These are phyloP conservation scores for Rhododendron ferrugineum DNA, from an alignment of 148 eudicot species.

Conservation along the genomic window DNA sequence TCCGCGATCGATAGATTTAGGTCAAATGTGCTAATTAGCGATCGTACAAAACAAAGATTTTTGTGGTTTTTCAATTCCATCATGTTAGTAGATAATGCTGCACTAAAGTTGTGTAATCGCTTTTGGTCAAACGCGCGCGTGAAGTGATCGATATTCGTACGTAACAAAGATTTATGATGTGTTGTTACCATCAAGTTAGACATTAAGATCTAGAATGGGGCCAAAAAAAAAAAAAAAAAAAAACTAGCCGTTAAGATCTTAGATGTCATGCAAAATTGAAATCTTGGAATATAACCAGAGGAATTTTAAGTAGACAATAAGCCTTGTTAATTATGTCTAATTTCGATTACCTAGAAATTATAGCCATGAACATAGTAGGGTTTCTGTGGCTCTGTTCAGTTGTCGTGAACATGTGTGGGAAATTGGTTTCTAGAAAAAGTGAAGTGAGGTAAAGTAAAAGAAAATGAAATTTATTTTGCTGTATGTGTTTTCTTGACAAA, in stretches of 20 bases:
- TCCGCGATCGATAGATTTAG: not conserved
- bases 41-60: not conserved
- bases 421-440: too few species aligned
- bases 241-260: not conserved
- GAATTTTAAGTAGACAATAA: not conserved
- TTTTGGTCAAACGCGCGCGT: not conserved
- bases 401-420: not conserved
- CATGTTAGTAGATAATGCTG: not conserved
- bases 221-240: too few species aligned
- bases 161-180: conserved; percentile 1
- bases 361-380: not conserved
- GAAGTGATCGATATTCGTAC: not conserved
- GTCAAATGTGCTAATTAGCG: not conserved
- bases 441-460: too few species aligned
- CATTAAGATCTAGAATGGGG: too few species aligned
- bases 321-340: not conserved
- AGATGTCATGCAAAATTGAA: not conserved
- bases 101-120: not conserved
- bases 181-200: not conserved
- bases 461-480: too few species aligned
- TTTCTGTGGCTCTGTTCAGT: not conserved
- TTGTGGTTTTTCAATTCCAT: not conserved
- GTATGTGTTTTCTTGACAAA: too few species aligned
- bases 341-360: not conserved
- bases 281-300: not conserved